Evolutionary conservation across 768 basidiomycete species (phyloP), one percentile per base, ranked within the genome.

Genomic region (Trametes cingulata): DNA sequence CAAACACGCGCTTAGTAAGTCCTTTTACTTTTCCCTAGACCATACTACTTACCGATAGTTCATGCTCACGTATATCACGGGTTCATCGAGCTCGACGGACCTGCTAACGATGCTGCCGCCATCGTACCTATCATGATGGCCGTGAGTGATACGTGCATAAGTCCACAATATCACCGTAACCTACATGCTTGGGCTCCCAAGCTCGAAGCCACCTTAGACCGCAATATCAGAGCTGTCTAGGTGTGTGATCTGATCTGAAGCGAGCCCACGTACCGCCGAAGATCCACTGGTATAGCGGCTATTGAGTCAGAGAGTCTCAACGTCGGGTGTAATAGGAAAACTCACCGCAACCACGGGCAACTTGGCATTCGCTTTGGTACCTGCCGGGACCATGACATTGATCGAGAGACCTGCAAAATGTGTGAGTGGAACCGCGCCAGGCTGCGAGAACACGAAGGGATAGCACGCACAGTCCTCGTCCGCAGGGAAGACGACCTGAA

Each of bases 51-150:
- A 75, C 75, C 76, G 72, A 53, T 85, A 85, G 66, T 85, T 85
- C 72, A 83, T 78, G 64, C 78, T 80, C 12, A 85, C 82, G 59
- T 78, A 84, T 29, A 85, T 68, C 8, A 82, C 74, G 0, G 83
- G 82, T 47, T 72, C 66, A 1, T 72, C 73, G 8, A 83, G 63
- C 0, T 69, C 68, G 12, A 81, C 71, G 0, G 83, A 84, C 19
- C 79, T 74, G 15, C 71, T 58, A 6, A 85, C 81, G 39, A 83
- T 75, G 8, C 62, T 60, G 0, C 65, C 70, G 9, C 82, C 81
- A 65, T 82, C 78, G 60, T 81, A 78, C 59, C 77, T 79, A 47
- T 13, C 2, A 22, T 25, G 8, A 15, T 17, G 17, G 6, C 19
- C 0, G n/a, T 20, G 29, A 17, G n/a, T 40, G 6, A 6, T 3